Evolutionary conservation across 148 eudicot species (phyloP), one percentile per base, ranked within the genome.

Genomic region (Rhododendron vialii): DNA sequence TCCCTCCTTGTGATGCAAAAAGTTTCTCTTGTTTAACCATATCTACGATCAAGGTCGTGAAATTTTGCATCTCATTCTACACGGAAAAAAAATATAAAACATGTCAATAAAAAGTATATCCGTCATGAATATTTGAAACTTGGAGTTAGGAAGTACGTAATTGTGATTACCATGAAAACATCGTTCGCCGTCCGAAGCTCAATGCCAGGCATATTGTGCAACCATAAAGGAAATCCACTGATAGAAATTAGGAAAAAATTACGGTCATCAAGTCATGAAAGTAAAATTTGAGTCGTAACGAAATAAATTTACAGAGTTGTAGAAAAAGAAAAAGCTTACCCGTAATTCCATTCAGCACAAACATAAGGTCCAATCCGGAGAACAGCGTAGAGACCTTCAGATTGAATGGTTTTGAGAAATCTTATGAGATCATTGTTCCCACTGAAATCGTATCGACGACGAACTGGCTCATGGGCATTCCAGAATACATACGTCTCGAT

Each of bases 341-440:
- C 96, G 55, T 90, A 95, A 57, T 93, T 95, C 98, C 96, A 95
- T 87, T 93, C 98, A 30, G 93, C 94, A 87, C 95, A 94, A n/a
- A 90, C 90, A 78, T 91, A 94, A 0, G 97, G 97, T 26, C 97
- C 97, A 33, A 95, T 93, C 7, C 98, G 92, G 77, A 95, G 96
- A 87, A 92, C 83, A 38, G 87, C 90, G 74, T 91, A 95, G 2
- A 95, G 95, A 1, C 96, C 95, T 30, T 85, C 94, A 17, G 91
- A 88, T 82, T 93, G 92, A 74, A 92, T 57, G 1, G 93, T 88
- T 78, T 93, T 93, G 22, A 95, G 50, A 82, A 93, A 95, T 87
- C 90, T 86, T 24, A 93, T 83, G 30, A 93, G 87, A 83, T 95
- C 93, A 47, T 85, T 77, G 10, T 88, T 90, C 0, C 93, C 98